These are phyloP conservation scores for Theobroma cacao DNA, from an alignment of 345 rosid genomes.

Conservation along the genomic window DNA sequence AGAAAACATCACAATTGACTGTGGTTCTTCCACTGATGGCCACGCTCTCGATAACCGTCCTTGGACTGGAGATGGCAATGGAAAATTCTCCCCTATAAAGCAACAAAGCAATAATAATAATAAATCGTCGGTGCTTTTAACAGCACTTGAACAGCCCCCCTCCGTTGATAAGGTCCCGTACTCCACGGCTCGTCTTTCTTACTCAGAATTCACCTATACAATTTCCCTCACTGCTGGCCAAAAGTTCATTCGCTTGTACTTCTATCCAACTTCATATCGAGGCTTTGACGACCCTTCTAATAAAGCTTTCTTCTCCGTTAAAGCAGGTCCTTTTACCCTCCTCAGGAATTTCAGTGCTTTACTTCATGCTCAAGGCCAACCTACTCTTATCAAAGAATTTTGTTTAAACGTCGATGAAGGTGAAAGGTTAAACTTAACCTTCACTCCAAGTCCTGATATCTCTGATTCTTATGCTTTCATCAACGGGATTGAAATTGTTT, in stretches of 20 bases:
- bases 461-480: conserved; percentile 25
- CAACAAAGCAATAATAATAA: neutral
- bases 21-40: neutral
- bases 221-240: conserved; percentile 23
- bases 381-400: neutral
- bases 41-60: neutral
- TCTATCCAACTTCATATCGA: conserved; percentile 11
- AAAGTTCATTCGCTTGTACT: conserved; percentile 27
- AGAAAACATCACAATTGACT: conserved; percentile 7
- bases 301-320: conserved; percentile 27
- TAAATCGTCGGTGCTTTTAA: neutral
- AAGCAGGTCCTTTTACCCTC: conserved; percentile 15
- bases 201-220: conserved; percentile 24
- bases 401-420: neutral
- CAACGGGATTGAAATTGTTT: conserved; percentile 39
- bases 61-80: conserved; percentile 5
- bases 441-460: neutral
- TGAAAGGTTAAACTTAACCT: conserved; percentile 1
- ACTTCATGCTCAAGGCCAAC: neutral
- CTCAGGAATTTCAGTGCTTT: conserved; percentile 29
- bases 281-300: neutral
- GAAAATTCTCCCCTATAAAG: neutral
- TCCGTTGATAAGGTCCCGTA: neutral
- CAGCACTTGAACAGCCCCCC: neutral
- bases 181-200: conserved; percentile 20